Conservation (phyloP, 192 early-diverging fungal genomes). For the Rhizoclosmatium sp. region DNA sequence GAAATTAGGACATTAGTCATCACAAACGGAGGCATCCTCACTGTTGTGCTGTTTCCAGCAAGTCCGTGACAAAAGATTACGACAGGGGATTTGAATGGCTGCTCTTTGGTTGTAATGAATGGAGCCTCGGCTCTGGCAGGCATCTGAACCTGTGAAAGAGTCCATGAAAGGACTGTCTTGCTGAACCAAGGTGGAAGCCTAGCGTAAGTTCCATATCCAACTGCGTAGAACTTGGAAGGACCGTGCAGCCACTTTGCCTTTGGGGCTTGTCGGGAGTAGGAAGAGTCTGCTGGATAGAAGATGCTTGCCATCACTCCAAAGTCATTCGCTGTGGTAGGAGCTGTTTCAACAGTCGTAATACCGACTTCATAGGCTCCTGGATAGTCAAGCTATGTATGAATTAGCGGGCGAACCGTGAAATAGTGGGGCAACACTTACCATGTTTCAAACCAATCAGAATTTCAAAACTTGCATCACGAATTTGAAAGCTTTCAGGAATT, state of each 20-base stretch:
- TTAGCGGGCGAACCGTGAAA: too few relatives aligned
- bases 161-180: constrained; percentile 31
- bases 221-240: constrained; percentile 40
- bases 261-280: neutral
- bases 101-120: neutral
- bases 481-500: too few relatives aligned
- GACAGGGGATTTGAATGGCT: constrained; percentile 1
- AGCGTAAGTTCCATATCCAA: constrained; percentile 50
- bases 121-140: constrained; percentile 32
- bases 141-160: constrained; percentile 35
- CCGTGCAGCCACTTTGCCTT: constrained; percentile 47
- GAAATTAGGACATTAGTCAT: neutral
- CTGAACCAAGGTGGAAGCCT: constrained; percentile 36
- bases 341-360: constrained; percentile 43
- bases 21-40: neutral
- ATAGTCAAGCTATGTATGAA: constrained; percentile 12
- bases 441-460: too few relatives aligned
- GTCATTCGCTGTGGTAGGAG: neutral
- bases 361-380: constrained; percentile 48
- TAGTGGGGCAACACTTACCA: too few relatives aligned
- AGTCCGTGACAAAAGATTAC: constrained; percentile 18
- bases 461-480: too few relatives aligned
- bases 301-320: constrained; percentile 42
- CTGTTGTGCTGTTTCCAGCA: constrained; percentile 4
- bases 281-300: constrained; percentile 46